Conservation (phyloP, 768 basidiomycete species). For the Hortiboletus campestris region DNA sequence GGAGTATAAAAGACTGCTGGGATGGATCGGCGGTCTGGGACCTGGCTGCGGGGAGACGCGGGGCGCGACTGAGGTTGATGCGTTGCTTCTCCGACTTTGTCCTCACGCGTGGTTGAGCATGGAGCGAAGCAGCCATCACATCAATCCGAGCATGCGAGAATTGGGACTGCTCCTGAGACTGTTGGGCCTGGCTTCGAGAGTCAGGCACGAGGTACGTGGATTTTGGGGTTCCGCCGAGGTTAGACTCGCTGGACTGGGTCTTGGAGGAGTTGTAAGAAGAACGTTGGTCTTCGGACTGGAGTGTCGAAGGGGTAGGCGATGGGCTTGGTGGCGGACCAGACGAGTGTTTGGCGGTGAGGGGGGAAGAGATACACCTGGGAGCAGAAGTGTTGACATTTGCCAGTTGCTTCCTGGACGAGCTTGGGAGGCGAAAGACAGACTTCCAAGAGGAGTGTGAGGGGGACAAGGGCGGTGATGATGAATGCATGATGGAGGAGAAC, state of each 20-base stretch:
- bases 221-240: slow-evolving; percentile 35
- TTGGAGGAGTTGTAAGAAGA: slow-evolving; percentile 80
- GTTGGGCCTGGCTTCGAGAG: slow-evolving; percentile 14
- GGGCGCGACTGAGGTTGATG: slow-evolving; percentile 45
- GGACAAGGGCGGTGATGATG: slow-evolving; percentile 21
- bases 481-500: slow-evolving; percentile 21
- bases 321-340: slow-evolving; percentile 42
- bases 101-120: slow-evolving; percentile 26
- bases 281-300: slow-evolving; percentile 54
- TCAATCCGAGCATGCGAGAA: slow-evolving; percentile 13
- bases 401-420: slow-evolving; percentile 58
- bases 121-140: slow-evolving; percentile 26
- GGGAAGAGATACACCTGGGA: slow-evolving; percentile 27
- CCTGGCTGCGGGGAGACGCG: slow-evolving; percentile 35
- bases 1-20: slow-evolving; percentile 41
- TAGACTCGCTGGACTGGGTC: slow-evolving; percentile 73
- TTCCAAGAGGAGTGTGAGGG: slow-evolving; percentile 52
- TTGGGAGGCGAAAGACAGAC: slow-evolving; percentile 70
- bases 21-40: slow-evolving; percentile 33
- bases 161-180: slow-evolving; percentile 1
- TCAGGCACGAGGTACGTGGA: slow-evolving; percentile 32
- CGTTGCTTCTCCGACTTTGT: slow-evolving; percentile 50
- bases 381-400: slow-evolving; percentile 39
- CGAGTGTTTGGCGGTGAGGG: slow-evolving; percentile 19
- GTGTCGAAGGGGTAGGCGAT: slow-evolving; percentile 55